A percentile compares a stretch with the other conserved stretches of the same genome.
phyloP scores from a whole-genome alignment of 2,329 filamentous ascomycete genomes.

The Phoma sp. region DNA sequence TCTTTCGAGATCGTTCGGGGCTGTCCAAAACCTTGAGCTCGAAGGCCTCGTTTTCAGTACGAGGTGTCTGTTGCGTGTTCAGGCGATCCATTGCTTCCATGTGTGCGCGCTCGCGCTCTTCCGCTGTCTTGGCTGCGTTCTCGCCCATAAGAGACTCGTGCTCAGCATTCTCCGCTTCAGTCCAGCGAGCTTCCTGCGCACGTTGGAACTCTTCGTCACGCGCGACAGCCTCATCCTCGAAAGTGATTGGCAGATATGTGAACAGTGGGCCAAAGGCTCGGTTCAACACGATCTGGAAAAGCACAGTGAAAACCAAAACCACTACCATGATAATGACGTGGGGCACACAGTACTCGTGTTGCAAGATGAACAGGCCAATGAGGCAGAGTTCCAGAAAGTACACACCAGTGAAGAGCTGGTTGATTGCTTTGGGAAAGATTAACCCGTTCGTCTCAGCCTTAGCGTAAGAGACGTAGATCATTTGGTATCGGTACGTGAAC shows the following conservation, averaged over 20 bases:
- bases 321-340: conserved; percentile 89
- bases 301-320: conserved; percentile 68
- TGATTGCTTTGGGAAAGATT: conserved; percentile 89
- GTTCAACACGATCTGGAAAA: conserved; percentile 84
- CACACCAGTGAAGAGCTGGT: conserved; percentile 91
- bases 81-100: conserved; percentile 34
- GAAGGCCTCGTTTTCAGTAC: conserved; percentile 20
- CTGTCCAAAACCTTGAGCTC: conserved; percentile 40
- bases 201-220: conserved; percentile 88
- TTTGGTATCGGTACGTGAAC: conserved; percentile 95
- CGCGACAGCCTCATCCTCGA: conserved; percentile 93
- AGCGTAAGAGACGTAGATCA: conserved; percentile 92
- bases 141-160: conserved; percentile 46
- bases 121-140: conserved; percentile 36
- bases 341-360: conserved; percentile 67
- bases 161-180: conserved; percentile 58
- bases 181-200: conserved; percentile 74
- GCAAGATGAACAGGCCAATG: conserved; percentile 87
- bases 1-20: conserved; percentile 26
- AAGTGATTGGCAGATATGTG: conserved; percentile 87
- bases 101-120: conserved; percentile 42
- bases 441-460: conserved; percentile 90
- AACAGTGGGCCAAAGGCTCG: conserved; percentile 83
- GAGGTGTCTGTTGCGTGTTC: conserved; percentile 15
- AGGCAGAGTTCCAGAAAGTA: conserved; percentile 94